Evolutionary conservation across 2,329 filamentous ascomycete genomes (phyloP).

Genomic region (Cryphonectria naterciae): DNA sequence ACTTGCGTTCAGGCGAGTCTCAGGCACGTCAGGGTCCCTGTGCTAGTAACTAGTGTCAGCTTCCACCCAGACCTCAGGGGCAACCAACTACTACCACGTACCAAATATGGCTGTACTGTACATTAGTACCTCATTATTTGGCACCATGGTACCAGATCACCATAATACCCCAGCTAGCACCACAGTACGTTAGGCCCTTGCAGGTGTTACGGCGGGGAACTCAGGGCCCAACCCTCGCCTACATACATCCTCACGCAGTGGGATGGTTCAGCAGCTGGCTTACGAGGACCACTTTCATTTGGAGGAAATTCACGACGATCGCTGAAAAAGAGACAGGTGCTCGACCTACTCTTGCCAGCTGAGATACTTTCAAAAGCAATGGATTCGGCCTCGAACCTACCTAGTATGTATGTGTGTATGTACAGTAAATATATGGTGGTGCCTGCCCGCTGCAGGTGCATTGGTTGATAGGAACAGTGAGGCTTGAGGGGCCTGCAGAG

Average conservation of each 20-base stretch:
- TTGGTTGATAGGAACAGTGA: not conserved
- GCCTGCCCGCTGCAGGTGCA: not conserved
- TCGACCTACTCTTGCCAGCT: not conserved
- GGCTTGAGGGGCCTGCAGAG: not conserved
- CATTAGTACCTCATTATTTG: not conserved
- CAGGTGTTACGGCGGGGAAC: not conserved
- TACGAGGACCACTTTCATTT: not conserved
- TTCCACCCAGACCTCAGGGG: not conserved
- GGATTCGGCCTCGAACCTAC: not conserved
- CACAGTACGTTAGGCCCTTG: not conserved
- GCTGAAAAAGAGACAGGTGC: not conserved
- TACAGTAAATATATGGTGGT: not conserved
- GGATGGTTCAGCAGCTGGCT: not conserved
- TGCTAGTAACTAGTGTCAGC: not conserved
- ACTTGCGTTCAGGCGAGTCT: conserved; percentile 1
- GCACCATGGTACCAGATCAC: not conserved
- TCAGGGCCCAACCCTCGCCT: not conserved
- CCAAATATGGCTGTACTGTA: not conserved
- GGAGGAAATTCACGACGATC: not conserved
- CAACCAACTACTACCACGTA: not conserved
- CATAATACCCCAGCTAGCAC: not conserved
- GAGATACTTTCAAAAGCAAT: not conserved
- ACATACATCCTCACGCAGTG: not conserved
- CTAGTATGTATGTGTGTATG: not conserved
- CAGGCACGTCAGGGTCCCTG: not conserved